Conservation (phyloP, 2,329 filamentous ascomycete genomes). For the Pleurostoma richardsiae region DNA sequence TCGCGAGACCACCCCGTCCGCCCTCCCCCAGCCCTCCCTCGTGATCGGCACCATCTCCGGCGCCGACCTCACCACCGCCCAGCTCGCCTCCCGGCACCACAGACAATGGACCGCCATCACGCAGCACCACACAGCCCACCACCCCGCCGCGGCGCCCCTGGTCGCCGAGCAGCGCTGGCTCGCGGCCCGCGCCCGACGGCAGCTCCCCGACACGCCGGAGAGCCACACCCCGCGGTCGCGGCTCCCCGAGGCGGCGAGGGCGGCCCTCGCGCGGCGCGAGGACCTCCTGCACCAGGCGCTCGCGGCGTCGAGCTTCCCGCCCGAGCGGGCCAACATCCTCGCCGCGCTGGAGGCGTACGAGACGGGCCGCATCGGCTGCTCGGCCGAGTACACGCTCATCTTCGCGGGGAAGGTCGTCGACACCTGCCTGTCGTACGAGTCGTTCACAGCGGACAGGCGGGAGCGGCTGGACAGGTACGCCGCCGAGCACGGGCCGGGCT, state of each 20-base stretch:
- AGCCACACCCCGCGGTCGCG: neutral
- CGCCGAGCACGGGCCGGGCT: constrained; percentile 28
- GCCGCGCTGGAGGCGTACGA: constrained; percentile 35
- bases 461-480: constrained; percentile 32
- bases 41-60: no score
- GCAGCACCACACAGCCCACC: no score
- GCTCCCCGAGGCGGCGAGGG: constrained; percentile 1
- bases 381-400: constrained; percentile 31
- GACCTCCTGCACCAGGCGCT: constrained; percentile 20
- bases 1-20: no score
- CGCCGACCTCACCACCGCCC: no score
- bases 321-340: constrained; percentile 33
- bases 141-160: no score
- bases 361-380: constrained; percentile 31
- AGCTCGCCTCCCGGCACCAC: no score
- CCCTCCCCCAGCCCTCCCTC: no score
- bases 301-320: constrained; percentile 15
- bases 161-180: no score
- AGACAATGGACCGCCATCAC: no score
- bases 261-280: constrained; percentile 25
- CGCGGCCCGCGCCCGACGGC: no score
- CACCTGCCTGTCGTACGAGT: constrained; percentile 26
- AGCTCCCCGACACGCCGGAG: no score
- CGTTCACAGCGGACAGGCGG: constrained; percentile 30
- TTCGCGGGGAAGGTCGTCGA: constrained; percentile 37